Percentiles rank a stretch among this genome's conserved stretches.
Conservation (phyloP, 2,329 filamentous ascomycete genomes). For the Fusarium bactridioides region DNA sequence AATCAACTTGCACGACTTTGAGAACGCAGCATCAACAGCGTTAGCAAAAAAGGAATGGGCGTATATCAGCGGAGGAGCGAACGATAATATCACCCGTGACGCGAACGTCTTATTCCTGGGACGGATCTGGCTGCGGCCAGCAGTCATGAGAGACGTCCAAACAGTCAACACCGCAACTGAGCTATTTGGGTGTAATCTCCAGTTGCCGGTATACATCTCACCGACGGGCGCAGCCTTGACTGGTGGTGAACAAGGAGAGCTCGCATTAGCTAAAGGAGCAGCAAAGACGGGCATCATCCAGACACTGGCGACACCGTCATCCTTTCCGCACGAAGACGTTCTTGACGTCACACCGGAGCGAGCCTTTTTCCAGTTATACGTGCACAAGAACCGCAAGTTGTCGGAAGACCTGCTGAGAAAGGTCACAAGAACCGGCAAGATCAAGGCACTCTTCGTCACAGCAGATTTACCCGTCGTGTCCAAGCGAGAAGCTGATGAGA, state of each 20-base stretch:
- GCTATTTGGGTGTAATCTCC: conserved; percentile 33
- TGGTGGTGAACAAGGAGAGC: conserved; percentile 29
- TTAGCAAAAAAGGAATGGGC: conserved; percentile 35
- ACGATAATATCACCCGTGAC: conserved; percentile 38
- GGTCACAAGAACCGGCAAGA: conserved; percentile 53
- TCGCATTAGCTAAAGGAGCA: conserved; percentile 30
- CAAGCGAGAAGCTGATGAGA: conserved; percentile 60
- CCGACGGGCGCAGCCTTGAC: conserved; percentile 31
- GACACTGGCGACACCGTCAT: conserved; percentile 68
- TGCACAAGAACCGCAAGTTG: conserved; percentile 62
- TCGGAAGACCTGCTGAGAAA: conserved; percentile 58
- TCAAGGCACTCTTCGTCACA: conserved; percentile 65
- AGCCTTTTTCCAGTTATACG: conserved; percentile 68
- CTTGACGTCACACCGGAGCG: conserved; percentile 35
- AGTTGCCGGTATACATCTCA: conserved; percentile 33
- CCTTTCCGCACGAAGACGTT: conserved; percentile 65
- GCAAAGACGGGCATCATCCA: conserved; percentile 61
- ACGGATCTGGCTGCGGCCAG: conserved; percentile 37
- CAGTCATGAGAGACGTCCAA: conserved; percentile 35
- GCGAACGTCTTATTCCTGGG: conserved; percentile 27
- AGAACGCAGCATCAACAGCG: conserved; percentile 15
- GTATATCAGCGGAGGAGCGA: conserved; percentile 37
- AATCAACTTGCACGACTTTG: conserved; percentile 41
- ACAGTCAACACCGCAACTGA: conserved; percentile 17
- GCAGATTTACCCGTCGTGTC: conserved; percentile 65